Percentiles rank a stretch among this genome's conserved stretches.
Evolutionary conservation across 2,329 filamentous ascomycete genomes (phyloP).

Genomic region (Aphanoascus verrucosus): DNA sequence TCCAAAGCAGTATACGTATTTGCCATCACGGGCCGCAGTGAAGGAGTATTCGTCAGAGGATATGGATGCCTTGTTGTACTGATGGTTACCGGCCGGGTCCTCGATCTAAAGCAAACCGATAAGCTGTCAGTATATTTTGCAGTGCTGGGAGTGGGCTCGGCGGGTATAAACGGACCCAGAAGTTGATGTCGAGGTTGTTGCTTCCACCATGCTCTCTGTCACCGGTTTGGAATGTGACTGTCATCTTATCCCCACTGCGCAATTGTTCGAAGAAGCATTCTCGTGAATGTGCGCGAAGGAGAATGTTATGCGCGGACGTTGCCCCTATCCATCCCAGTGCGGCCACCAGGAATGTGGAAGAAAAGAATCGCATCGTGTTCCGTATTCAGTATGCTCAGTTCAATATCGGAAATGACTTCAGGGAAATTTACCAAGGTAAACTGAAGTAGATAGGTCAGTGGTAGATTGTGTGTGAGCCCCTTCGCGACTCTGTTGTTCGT

Average conservation of each 20-base stretch:
- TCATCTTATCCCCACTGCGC: constrained; percentile 94
- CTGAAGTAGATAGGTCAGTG: neutral
- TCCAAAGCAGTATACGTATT: constrained; percentile 95
- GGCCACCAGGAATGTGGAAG: constrained; percentile 37
- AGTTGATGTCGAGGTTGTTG: constrained; percentile 92
- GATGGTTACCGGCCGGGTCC: constrained; percentile 63
- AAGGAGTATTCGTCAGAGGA: constrained; percentile 93
- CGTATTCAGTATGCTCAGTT: neutral
- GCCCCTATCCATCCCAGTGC: constrained; percentile 49
- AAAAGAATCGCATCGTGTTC: constrained; percentile 34
- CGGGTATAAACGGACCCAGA: constrained; percentile 61
- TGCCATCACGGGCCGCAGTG: constrained; percentile 71
- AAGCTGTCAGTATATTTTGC: neutral
- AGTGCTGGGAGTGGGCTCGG: neutral
- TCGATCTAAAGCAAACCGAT: constrained; percentile 52
- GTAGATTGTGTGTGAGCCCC: neutral
- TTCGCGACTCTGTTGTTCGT: neutral
- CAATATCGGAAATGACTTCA: neutral
- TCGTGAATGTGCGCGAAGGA: constrained; percentile 79
- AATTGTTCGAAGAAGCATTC: constrained; percentile 96
- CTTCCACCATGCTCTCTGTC: constrained; percentile 91
- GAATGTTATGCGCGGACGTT: constrained; percentile 81
- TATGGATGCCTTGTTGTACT: constrained; percentile 67
- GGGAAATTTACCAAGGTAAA: neutral
- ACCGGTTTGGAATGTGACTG: constrained; percentile 94